Conservation (phyloP, 2,329 filamentous ascomycete species). For the Scedosporium boydii region DNA sequence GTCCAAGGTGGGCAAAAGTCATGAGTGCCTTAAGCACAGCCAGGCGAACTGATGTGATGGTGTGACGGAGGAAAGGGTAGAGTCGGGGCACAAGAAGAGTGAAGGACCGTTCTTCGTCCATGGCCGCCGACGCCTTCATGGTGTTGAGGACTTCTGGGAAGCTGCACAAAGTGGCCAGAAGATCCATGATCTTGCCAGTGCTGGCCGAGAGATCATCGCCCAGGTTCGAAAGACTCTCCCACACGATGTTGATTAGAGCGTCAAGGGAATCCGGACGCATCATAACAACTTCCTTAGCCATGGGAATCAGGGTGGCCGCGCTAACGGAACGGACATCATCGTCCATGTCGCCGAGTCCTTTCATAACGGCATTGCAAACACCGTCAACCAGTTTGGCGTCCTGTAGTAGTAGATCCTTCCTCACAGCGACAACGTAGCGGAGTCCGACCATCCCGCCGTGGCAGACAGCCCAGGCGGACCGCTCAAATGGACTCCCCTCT, state of each 20-base stretch:
- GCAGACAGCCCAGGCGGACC: slow-evolving; percentile 83
- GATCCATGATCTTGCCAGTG: slow-evolving; percentile 96
- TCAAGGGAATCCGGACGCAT: slow-evolving; percentile 71
- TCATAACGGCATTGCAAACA: slow-evolving; percentile 87
- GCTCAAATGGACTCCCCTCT: slow-evolving; percentile 63
- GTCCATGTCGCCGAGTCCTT: slow-evolving; percentile 80
- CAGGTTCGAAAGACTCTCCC: slow-evolving; percentile 94
- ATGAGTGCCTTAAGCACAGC: slow-evolving; percentile 87
- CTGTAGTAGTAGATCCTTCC: slow-evolving; percentile 81
- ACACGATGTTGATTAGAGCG: slow-evolving; percentile 84
- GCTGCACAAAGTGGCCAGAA: slow-evolving; percentile 88
- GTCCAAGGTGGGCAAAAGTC: slow-evolving; percentile 84
- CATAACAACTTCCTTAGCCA: slow-evolving; percentile 87
- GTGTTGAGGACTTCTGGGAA: slow-evolving; percentile 87
- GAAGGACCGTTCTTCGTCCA: slow-evolving; percentile 82
- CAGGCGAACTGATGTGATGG: slow-evolving; percentile 88
- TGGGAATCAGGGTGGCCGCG: slow-evolving; percentile 92
- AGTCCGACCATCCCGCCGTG: slow-evolving; percentile 97
- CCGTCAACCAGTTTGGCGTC: slow-evolving; percentile 85
- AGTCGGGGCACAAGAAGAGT: slow-evolving; percentile 84
- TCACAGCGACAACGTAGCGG: slow-evolving; percentile 87
- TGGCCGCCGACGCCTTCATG: slow-evolving; percentile 82
- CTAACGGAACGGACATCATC: slow-evolving; percentile 96
- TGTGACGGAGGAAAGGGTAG: slow-evolving; percentile 93
- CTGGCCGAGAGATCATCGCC: slow-evolving; percentile 95